Base-by-base conservation (phyloP, 2,329 filamentous ascomycete genomes). In the Fusarium brachygibbosum region DNA sequence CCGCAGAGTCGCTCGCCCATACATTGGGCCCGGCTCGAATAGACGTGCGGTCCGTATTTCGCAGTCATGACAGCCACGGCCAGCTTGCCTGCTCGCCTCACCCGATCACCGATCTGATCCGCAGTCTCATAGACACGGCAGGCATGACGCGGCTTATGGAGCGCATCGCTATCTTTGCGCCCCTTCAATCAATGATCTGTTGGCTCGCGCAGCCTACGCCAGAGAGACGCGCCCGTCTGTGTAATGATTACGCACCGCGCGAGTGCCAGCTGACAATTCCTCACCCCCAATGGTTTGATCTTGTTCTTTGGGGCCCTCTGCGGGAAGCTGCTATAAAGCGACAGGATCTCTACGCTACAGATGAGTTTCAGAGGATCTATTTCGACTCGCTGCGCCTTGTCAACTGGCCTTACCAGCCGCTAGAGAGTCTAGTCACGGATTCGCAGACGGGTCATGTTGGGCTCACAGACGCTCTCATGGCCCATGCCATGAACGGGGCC, bases 351-450 rank as follows among this genome's bases (percentile, higher is more conserved):
- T 82, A 82, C 57, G 76, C 75, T 40, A 82, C 76, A 10, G 73
- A 76, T 4, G 79, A 82, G 51, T 82, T 82, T 42, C 74, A 75
- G 40, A 71, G 74, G 54, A 46, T 78, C 38, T 82, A 81, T 65
- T 75, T 70, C 42, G 67, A 70, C 37, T 77, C 74, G 54, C 54
- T 82, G 46, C 77, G 76, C 32, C 63, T 77, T 50, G 66, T 77
- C 45, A 78, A 81, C 42, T 82, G 78, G 80, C 74, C 76, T n/a
- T 68, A 68, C 51, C 60, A 62, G 48, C 63, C 66, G 44, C 56
- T 63, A 34, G 67, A 63, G 23, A 46, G 70, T 8, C 67, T 69
- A 53, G 53, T 63, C 7, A 72, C 65, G 16, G 69, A 71, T 57
- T 56, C 69, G 25, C 58, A 55, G 52, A 71, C 66, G 41, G 69